Base-by-base conservation (phyloP, 78 protist species). In the Dictyostelium firmibasis region DNA sequence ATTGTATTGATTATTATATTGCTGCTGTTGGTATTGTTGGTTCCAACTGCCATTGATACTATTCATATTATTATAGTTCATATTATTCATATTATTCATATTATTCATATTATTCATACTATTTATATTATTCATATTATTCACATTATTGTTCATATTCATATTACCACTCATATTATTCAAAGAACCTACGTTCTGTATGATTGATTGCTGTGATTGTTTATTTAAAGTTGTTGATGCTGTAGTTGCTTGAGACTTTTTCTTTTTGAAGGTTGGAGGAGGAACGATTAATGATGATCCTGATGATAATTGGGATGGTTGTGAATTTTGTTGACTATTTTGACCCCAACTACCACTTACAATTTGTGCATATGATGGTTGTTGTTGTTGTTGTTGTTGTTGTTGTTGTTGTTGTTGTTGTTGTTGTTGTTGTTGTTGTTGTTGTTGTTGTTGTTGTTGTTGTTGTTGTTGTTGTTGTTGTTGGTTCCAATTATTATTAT, bases 241-340 rank as follows among this genome's bases (percentile, higher is more conserved):
- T 57, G 67, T 20, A 20, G 67, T 57, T 57, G 11, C 67, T 57
- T 57, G 67, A 5, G 67, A 57, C 36, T 67, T 25, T 62, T 64
- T 83, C 33, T 83, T 83, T 88, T 67, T 79, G 47, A 79, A 88
- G 9, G 82, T 76, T 29, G 93, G 93, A 13, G 93, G 93, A 4
- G 93, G 93, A 3, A 88, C 81, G 25, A 88, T 88, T n/a, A 35
- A 23, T 33, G 81, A 53, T 85, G 84, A 38, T 27, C 47, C 47
- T 23, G 41, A 16, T 2, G 92, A 27, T 36, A 36, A 20, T 29
- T 29, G 41, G 60, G 35, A 16, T 57, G 50, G 81, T 78, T 38
- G 69, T 62, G 18, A 27, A 78, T 78, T 84, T 41, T 87, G 93
- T 57, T 87, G 85, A 35, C 36, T 18, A 20, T 50, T 47, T 81